Conservation (phyloP, 139 green algal species). For the Klebsormidium nitens region DNA sequence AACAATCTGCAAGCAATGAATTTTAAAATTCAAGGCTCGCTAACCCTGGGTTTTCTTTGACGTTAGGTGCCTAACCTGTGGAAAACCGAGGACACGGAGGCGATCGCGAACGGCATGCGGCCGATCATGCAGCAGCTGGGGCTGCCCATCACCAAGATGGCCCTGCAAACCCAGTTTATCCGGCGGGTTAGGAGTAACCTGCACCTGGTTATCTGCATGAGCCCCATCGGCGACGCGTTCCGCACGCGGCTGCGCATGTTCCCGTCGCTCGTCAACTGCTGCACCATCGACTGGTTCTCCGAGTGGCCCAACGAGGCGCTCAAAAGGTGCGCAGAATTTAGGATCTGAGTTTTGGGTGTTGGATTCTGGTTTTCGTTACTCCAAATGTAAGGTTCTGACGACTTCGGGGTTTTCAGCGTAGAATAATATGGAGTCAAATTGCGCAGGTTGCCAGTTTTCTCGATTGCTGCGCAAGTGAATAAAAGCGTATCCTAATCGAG, state of each 20-base stretch:
- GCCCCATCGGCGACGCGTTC: slow-evolving; percentile 72
- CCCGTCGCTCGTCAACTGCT: slow-evolving; percentile 77
- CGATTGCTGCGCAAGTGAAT: no score
- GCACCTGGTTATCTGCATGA: slow-evolving; percentile 76
- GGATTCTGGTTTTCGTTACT: neutral
- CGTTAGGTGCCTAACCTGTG: slow-evolving; percentile 70
- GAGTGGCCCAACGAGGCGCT: slow-evolving; percentile 72
- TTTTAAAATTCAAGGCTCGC: no score
- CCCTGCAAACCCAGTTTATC: slow-evolving; percentile 50
- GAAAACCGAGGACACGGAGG: slow-evolving; percentile 60
- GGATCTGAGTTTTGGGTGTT: neutral
- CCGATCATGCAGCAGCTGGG: slow-evolving; percentile 55
- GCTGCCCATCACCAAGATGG: slow-evolving; percentile 55
- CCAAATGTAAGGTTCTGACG: no score
- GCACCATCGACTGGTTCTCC: slow-evolving; percentile 81
- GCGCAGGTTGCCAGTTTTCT: no score
- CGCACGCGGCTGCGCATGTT: slow-evolving; percentile 80
- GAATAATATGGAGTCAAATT: no score
- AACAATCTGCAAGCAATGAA: no score
- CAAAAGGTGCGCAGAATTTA: slow-evolving; percentile 46
- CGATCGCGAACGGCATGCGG: slow-evolving; percentile 56
- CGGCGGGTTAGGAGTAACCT: slow-evolving; percentile 57
- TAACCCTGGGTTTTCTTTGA: no score
- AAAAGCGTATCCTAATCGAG: no score
- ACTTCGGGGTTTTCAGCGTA: no score